These are phyloP conservation scores for Termitomyces eurrhizus DNA, from an alignment of 768 basidiomycete species.

Conservation along the genomic window DNA sequence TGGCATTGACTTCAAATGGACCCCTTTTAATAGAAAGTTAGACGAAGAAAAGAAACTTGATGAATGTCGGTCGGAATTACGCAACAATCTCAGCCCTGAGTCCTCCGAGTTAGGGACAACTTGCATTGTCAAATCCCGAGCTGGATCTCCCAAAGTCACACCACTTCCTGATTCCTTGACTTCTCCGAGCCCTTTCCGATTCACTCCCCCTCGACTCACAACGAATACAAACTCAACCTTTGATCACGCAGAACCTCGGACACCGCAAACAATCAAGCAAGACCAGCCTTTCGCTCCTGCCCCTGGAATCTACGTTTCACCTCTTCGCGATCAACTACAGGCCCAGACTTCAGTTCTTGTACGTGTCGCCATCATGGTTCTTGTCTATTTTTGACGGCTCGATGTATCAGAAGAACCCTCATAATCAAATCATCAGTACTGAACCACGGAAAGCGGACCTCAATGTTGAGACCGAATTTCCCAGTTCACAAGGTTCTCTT, in stretches of 20 bases:
- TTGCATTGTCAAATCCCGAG: neutral
- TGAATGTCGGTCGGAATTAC: neutral
- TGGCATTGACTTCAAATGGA: slow-evolving; percentile 53
- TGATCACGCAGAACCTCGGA: neutral
- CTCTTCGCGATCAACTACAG: slow-evolving; percentile 18
- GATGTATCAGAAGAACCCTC: neutral
- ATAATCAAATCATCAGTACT: neutral
- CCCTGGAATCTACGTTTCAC: slow-evolving; percentile 35
- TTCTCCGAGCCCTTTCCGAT: slow-evolving; percentile 26
- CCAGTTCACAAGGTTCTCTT: slow-evolving; percentile 23
- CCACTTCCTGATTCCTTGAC: slow-evolving; percentile 10
- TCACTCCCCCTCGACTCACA: slow-evolving; percentile 16
- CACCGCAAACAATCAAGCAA: neutral
- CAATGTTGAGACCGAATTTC: neutral
- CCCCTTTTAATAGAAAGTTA: slow-evolving; percentile 39
- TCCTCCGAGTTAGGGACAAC: neutral
- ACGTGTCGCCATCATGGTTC: neutral
- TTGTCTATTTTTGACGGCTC: neutral
- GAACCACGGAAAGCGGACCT: neutral
- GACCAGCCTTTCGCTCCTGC: slow-evolving; percentile 27
- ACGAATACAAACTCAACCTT: neutral
- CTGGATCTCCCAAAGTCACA: neutral
- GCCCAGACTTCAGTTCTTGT: neutral
- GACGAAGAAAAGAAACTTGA: neutral
- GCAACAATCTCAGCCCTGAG: neutral